These are phyloP conservation scores for Aureobasidium leucospermi DNA, from an alignment of 2,329 filamentous ascomycete genomes.

Conservation along the genomic window DNA sequence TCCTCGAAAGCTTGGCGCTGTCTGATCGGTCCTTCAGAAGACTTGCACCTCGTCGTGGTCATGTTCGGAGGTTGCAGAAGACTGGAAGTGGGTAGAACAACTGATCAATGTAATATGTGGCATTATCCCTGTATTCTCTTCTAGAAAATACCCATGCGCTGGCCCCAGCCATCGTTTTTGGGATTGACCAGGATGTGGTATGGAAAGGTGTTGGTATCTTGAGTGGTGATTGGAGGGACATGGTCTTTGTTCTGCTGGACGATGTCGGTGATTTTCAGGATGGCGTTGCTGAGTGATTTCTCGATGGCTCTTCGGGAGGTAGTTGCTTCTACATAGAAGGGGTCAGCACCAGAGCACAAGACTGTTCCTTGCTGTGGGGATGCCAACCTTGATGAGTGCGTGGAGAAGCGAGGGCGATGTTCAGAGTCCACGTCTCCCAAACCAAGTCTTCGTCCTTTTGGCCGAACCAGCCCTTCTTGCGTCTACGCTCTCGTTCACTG, in stretches of 20 bases:
- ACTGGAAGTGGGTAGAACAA: no score
- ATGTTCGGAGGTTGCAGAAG: no score
- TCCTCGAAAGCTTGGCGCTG: no score
- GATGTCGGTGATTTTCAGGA: constrained; percentile 81
- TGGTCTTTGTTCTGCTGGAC: constrained; percentile 89
- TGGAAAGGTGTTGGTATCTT: constrained; percentile 85
- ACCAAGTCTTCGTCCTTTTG: constrained; percentile 85
- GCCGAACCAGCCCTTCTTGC: constrained; percentile 66
- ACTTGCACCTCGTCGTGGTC: no score
- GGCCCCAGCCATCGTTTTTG: constrained; percentile 64
- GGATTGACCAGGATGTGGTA: constrained; percentile 71
- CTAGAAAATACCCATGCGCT: constrained; percentile 68
- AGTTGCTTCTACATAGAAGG: constrained; percentile 56
- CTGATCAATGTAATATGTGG: no score
- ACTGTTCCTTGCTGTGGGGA: neutral
- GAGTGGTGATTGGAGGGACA: constrained; percentile 92
- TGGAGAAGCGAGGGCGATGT: constrained; percentile 87
- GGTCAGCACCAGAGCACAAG: neutral
- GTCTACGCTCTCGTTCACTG: constrained; percentile 71
- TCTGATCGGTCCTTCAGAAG: no score
- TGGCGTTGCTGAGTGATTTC: constrained; percentile 76
- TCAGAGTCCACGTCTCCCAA: constrained; percentile 94
- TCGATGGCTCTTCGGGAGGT: constrained; percentile 90
- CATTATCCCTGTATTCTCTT: neutral
- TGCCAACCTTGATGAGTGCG: constrained; percentile 74